Conservation (phyloP, 139 green algal genomes). For the Picochlorum sp. region DNA sequence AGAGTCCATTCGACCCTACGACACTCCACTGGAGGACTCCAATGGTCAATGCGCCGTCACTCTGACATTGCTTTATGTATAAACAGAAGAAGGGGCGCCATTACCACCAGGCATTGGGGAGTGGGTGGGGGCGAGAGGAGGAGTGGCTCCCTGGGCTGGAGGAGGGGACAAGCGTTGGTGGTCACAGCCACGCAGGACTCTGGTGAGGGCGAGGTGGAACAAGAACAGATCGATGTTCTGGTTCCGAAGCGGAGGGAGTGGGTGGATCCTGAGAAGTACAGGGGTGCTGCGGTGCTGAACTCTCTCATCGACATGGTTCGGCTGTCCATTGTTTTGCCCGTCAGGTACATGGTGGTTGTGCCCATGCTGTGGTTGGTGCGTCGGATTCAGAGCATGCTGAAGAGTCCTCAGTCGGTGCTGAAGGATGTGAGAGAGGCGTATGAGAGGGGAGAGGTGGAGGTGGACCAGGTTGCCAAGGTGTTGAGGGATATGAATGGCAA, state of each 20-base stretch:
- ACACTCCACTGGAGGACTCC: no score
- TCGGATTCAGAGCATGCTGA: neutral
- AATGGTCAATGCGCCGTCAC: no score
- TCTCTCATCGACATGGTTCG: neutral
- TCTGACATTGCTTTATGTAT: no score
- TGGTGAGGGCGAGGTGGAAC: neutral
- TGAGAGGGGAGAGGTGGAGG: neutral
- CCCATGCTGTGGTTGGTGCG: slow-evolving; percentile 16
- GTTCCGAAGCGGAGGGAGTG: neutral
- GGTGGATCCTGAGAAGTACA: neutral
- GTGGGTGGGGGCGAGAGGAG: slow-evolving; percentile 13
- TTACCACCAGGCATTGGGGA: no score
- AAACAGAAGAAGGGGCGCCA: no score
- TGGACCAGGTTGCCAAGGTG: neutral
- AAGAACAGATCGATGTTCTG: neutral
- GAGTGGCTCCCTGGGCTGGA: slow-evolving; percentile 37
- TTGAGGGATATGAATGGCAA: neutral
- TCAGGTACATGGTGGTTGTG: slow-evolving; percentile 21
- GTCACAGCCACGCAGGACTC: neutral
- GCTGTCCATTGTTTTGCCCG: slow-evolving; percentile 13
- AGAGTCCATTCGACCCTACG: no score
- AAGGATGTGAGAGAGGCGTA: neutral
- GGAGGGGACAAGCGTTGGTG: neutral
- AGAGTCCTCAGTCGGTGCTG: neutral
- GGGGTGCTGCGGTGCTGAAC: neutral